Evolutionary conservation across 306 rosid genomes (phyloP).

Genomic region (Dalbergia cultrata): DNA sequence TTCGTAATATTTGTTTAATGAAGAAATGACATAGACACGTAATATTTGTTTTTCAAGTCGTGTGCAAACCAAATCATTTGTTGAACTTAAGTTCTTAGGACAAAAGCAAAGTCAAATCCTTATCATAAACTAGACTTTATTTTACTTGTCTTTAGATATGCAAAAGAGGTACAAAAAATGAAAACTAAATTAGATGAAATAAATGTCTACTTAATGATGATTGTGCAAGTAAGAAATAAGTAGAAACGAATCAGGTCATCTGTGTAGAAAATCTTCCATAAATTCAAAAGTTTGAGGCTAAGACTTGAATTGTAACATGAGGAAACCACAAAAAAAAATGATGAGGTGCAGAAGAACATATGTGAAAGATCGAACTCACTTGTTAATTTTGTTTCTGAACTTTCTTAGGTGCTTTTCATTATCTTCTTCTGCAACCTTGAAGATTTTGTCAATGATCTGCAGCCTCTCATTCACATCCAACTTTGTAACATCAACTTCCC

Average conservation of each 20-base stretch:
- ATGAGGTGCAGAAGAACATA: not conserved
- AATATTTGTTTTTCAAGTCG: conserved; percentile 56
- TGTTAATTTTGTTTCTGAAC: conserved; percentile 69
- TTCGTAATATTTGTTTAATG: conserved; percentile 82
- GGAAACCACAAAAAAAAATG: not conserved
- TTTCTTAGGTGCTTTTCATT: conserved; percentile 77
- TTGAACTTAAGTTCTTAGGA: too few relatives aligned
- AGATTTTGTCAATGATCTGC: conserved; percentile 70
- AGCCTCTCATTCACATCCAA: conserved; percentile 67
- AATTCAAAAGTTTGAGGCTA: not conserved
- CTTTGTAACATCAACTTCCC: conserved; percentile 81
- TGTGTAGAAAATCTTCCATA: too few relatives aligned
- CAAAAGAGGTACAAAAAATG: too few relatives aligned
- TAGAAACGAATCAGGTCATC: too few relatives aligned
- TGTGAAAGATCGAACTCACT: conserved; percentile 55
- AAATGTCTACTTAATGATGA: too few relatives aligned
- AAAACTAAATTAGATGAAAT: too few relatives aligned
- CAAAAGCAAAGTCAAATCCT: too few relatives aligned
- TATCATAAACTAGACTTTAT: too few relatives aligned
- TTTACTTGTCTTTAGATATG: too few relatives aligned
- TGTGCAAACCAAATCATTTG: too few relatives aligned
- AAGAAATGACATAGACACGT: conserved; percentile 74
- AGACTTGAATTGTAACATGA: not conserved
- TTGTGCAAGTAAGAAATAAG: too few relatives aligned
- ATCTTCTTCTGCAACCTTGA: conserved; percentile 91